phyloP scores from a whole-genome alignment of 2,329 filamentous ascomycete genomes.

The Calonectria pauciramosa region DNA sequence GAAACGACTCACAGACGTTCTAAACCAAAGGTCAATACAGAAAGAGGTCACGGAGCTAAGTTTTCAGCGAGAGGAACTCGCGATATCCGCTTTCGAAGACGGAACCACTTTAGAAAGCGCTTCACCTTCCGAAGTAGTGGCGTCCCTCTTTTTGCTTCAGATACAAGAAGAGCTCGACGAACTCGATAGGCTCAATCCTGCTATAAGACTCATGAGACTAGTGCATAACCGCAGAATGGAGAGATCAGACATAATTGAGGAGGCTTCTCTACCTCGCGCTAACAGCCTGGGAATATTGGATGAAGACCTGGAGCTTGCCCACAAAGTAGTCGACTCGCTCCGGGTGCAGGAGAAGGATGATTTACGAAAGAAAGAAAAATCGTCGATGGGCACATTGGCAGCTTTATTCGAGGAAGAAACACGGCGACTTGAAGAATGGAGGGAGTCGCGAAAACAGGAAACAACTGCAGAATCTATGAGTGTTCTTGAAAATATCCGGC shows the following conservation, averaged over 20 bases:
- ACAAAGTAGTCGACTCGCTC: background rate
- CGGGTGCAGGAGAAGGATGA: background rate
- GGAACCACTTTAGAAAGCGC: background rate
- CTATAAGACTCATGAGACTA: background rate
- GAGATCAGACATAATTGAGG: background rate
- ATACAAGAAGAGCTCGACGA: constrained; percentile 1
- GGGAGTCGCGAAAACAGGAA: background rate
- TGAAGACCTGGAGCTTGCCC: background rate
- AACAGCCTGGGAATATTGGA: background rate
- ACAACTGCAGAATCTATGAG: background rate
- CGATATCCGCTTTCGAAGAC: background rate
- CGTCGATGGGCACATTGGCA: background rate
- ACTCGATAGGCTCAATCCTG: background rate
- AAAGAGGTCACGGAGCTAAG: background rate
- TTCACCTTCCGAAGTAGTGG: background rate
- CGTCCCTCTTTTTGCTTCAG: background rate
- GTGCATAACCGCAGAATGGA: background rate
- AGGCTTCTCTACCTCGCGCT: background rate
- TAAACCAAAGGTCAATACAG: background rate
- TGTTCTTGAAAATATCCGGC: background rate
- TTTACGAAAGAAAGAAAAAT: background rate
- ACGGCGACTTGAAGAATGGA: background rate
- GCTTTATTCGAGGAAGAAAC: background rate
- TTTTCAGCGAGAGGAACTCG: background rate
- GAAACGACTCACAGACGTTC: background rate